Evolutionary conservation across 495 filamentous ascomycete species (phyloP), one percentile per base, ranked within the genome.

Genomic region (Penicillium simplicissimum): DNA sequence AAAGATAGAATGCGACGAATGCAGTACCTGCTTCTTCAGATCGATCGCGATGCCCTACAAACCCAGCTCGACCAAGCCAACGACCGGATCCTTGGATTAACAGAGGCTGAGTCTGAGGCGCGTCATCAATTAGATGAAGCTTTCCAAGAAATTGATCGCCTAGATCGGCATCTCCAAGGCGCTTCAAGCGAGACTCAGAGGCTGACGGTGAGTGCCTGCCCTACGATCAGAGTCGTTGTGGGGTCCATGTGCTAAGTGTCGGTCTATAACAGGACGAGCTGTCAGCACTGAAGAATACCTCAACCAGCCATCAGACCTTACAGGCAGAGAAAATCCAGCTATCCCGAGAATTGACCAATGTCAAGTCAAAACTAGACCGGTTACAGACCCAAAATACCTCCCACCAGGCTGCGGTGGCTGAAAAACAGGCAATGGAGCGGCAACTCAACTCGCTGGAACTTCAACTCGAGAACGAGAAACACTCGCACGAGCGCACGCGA

Each of bases 351-450:
- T 69, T 96, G 9, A 79, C 87, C 25, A 75, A 79, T 25, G 66
- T 94, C 47, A 89, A 88, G 65, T 86, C 88, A 36, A 93, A 96
- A 69, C 62, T 96, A 8, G 91, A 96, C 55, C 87, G 91, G 67
- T 79, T 96, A 13, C 82, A 84, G 60, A 82, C 87, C 2, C 90
- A 96, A 71, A 81, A 84, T 23, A 75, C 81, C 15, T 84, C 85
- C 25, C 81, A 90, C 42, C 87, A 91, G 64, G 79, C 81, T 7
- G 71, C 88, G 8, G 77, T 93, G 28, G 77, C 87, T 2, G 90
- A 93, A 66, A 96, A 95, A 64, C 73, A 92, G 17, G 82, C 87
- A 15, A 72, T 97, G 14, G 86, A 93, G 66, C 83, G 89, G 31
- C 87, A 92, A 71, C 70, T 96, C 38, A 88, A 79, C 67, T 85